Base-by-base conservation (phyloP, 140 eudicot genomes). In the Stevia rebaudiana region DNA sequence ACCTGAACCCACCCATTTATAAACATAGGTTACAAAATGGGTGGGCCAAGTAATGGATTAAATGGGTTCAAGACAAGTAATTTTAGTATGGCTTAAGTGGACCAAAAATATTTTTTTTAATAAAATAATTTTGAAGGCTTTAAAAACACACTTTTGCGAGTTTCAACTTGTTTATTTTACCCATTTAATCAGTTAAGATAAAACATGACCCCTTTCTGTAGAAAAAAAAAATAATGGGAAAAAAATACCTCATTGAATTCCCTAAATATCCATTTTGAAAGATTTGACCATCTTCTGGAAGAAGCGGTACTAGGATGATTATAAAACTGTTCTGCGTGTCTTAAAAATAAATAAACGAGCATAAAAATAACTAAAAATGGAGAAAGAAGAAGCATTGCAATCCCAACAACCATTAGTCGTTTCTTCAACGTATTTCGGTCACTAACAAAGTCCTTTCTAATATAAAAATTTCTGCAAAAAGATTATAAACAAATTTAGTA, bases 261-360 rank as follows among this genome's bases (percentile, higher is more conserved):
- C 70, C 98, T 74, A 69, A 88, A 92, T 28, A 88, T 78, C 98
- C 98, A 92, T 73, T 80, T 88, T 8, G 98, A 88, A 74, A 92
- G 89, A 71, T 92, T 92, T 60, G 98, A 92, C 98, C 98, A 92
- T 71, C 96, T 74, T 43, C 96, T 70, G 44, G 96, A 92, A 11
- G 96, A 88, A 56, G 98, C 98, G 3, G 94, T 81, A 57, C 94
- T 88, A 11, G 98, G 98, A 73, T 92, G 96, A 62, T 88, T 83
- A 40, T 92, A 92, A 66, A 92, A 88, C 51, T 92, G 96, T 74
- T 88, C 98, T 3, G 98, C 98, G 28, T 92, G 98, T 75, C 95
- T 81, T 76, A 92, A 66, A 81, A 92, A 92, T 61, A 88, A 94
- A 82, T 85, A 88, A 15, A 88, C 96, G 65, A 92, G 83, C 94